phyloP scores from a whole-genome alignment of 345 rosid genomes.

The Gossypium thurberi region DNA sequence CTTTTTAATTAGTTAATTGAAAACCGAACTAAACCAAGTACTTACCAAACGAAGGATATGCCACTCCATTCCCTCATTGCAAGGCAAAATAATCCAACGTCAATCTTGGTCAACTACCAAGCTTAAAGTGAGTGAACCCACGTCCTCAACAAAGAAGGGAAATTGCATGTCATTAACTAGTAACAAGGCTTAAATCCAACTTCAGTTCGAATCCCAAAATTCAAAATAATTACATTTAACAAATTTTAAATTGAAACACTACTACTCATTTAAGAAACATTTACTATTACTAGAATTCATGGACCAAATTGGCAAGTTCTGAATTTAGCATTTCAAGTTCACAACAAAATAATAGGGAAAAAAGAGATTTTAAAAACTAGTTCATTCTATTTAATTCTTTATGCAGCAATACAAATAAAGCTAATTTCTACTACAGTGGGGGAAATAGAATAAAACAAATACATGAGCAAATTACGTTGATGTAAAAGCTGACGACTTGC shows the following conservation, averaged over 20 bases:
- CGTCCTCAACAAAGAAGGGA: no score
- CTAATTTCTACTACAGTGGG: constrained; percentile 19
- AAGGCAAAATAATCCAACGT: no score
- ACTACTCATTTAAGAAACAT: background rate
- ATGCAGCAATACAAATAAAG: constrained; percentile 21
- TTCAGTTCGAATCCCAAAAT: no score
- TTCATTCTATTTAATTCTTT: constrained; percentile 25
- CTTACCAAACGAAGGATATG: no score
- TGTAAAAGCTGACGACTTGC: constrained; percentile 19
- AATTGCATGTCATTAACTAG: no score
- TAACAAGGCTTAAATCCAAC: no score
- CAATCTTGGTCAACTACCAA: no score
- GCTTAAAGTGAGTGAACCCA: no score
- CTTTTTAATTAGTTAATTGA: no score
- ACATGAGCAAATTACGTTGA: constrained; percentile 20
- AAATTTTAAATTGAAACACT: background rate
- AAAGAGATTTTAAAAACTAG: background rate
- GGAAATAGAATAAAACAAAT: constrained; percentile 13
- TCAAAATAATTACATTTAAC: background rate
- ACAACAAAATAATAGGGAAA: background rate
- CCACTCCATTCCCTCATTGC: no score
- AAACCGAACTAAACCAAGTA: no score
- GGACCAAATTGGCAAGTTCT: background rate
- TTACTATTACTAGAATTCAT: background rate
- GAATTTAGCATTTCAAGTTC: background rate